A percentile compares a stretch with the other conserved stretches of the same genome.
phyloP scores from a whole-genome alignment of 225 moss, liverwort and hornwort species.

The Pseudisothecium myosuroides region DNA sequence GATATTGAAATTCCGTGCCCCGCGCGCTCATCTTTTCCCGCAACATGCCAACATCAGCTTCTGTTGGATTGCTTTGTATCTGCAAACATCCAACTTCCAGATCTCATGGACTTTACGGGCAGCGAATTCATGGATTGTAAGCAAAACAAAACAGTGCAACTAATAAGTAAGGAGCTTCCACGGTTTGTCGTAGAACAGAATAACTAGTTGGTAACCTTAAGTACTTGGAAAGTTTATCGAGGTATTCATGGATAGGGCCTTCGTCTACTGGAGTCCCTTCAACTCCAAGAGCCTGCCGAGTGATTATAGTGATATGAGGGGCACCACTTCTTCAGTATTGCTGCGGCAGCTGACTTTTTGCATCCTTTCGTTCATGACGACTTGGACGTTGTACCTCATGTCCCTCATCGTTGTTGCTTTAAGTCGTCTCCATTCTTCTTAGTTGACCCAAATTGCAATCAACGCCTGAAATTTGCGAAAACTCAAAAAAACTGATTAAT shows the following conservation, averaged over 20 bases:
- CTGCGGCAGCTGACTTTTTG: not conserved
- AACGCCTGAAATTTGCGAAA: not conserved
- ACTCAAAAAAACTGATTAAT: not conserved
- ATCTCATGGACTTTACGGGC: not conserved
- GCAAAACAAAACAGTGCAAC: not conserved
- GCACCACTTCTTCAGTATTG: not conserved
- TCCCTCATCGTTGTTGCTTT: not conserved
- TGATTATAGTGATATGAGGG: not conserved
- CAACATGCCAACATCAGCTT: not conserved
- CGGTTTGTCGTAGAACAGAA: not conserved
- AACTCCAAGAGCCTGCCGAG: not conserved
- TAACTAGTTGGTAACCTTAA: not conserved
- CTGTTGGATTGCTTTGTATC: not conserved
- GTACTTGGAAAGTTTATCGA: not conserved
- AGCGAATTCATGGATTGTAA: not conserved
- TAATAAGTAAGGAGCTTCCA: not conserved
- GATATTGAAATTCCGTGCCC: not conserved
- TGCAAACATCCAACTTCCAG: not conserved
- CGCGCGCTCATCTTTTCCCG: not conserved
- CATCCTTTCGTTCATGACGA: not conserved
- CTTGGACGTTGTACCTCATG: not conserved
- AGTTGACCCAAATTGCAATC: not conserved
- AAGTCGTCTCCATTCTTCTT: conserved; percentile 3
- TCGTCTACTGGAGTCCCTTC: not conserved
- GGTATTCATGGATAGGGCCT: not conserved